Percentiles rank a stretch among this genome's conserved stretches.
Conservation (phyloP, 2,329 filamentous ascomycete species). For the Penicillium verrucosum region DNA sequence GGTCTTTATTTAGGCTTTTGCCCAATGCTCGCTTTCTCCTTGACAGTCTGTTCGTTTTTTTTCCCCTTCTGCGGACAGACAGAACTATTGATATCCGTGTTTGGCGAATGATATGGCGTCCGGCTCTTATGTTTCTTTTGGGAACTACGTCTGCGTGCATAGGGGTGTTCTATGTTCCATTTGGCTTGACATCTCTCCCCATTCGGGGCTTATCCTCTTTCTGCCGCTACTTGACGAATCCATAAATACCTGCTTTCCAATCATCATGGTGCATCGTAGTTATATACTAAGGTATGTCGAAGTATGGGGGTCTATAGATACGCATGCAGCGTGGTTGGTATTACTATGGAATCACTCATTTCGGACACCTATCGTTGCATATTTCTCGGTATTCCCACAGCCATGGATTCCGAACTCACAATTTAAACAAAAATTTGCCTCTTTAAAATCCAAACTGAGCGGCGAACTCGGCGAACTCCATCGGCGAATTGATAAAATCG, state of each 20-base stretch:
- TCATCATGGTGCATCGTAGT: constrained; percentile 3
- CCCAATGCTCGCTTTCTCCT: constrained; percentile 11
- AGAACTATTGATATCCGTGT: constrained; percentile 37
- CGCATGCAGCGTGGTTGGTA: neutral
- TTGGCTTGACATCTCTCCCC: constrained; percentile 15
- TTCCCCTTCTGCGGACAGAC: constrained; percentile 1
- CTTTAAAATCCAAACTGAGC: neutral
- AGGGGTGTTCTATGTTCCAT: constrained; percentile 14
- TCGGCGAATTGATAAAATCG: constrained; percentile 14
- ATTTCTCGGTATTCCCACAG: neutral
- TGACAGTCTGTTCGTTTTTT: constrained; percentile 12
- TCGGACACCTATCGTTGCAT: neutral
- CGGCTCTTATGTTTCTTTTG: constrained; percentile 25
- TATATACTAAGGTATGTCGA: neutral
- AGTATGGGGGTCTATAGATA: neutral
- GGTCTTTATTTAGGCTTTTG: constrained; percentile 14
- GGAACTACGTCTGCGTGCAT: constrained; percentile 24
- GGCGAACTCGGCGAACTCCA: constrained; percentile 17
- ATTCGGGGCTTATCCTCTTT: constrained; percentile 14
- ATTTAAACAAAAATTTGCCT: neutral
- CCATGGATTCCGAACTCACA: neutral
- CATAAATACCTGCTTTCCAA: constrained; percentile 17
- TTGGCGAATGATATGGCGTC: constrained; percentile 35
- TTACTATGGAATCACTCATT: neutral
- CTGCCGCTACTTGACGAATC: constrained; percentile 26